Conservation (phyloP, 139 green algal species). For the Haematococcus lacustris region DNA sequence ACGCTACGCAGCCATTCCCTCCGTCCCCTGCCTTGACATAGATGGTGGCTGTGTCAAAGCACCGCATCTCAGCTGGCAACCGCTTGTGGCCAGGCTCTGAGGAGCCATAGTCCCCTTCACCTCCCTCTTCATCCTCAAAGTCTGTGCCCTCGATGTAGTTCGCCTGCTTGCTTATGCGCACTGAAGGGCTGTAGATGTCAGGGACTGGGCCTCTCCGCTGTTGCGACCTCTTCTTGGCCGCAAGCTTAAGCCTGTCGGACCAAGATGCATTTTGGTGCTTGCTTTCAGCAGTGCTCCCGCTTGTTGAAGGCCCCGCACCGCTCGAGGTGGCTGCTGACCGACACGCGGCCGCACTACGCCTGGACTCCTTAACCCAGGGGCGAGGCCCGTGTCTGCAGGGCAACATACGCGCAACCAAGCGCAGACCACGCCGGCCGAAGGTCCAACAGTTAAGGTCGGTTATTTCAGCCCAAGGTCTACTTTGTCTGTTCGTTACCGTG, state of each 20-base stretch:
- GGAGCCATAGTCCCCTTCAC: no score
- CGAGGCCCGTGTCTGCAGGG: no score
- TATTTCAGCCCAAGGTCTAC: no score
- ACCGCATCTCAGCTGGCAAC: conserved; percentile 77
- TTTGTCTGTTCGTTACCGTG: no score
- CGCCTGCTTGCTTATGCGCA: not conserved
- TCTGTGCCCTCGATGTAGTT: not conserved
- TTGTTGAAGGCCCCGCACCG: no score
- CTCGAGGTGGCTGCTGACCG: no score
- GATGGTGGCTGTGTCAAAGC: conserved; percentile 90
- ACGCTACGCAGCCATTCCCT: conserved; percentile 89
- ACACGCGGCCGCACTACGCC: no score
- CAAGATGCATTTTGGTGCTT: conserved; percentile 7
- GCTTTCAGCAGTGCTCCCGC: no score
- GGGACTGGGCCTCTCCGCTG: not conserved
- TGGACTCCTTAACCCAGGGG: no score
- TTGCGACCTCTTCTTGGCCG: conserved; percentile 12
- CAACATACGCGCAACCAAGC: no score
- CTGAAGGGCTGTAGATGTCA: not conserved
- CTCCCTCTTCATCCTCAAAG: not conserved
- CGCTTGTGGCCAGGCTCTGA: conserved; percentile 26
- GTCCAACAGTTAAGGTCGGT: no score
- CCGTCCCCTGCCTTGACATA: conserved; percentile 84
- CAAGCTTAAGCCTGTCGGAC: conserved; percentile 5
- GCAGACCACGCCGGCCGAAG: no score